phyloP scores from a whole-genome alignment of 495 filamentous ascomycete genomes.

The Mytilinidion resinicola region DNA sequence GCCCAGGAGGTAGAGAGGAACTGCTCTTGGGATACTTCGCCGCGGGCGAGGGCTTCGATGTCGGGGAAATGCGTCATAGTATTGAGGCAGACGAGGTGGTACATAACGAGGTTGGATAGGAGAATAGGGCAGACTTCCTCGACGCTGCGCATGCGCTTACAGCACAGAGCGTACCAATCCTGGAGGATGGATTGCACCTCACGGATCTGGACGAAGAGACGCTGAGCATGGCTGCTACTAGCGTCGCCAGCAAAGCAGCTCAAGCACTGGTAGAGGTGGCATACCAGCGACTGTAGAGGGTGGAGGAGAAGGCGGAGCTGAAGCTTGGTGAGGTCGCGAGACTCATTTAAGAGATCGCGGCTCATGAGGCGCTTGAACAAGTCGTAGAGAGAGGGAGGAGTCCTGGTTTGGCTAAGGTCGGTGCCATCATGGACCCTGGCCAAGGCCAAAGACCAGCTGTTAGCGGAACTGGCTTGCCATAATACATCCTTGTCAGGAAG shows the following conservation, averaged over 20 bases:
- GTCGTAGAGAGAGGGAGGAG: constrained; percentile 14
- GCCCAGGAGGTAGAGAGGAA: constrained; percentile 11
- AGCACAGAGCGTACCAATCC: constrained; percentile 17
- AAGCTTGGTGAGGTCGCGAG: constrained; percentile 39
- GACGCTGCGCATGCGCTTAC: constrained; percentile 3
- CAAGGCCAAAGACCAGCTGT: constrained; percentile 5
- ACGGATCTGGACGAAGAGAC: constrained; percentile 40
- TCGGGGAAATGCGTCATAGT: constrained; percentile 16
- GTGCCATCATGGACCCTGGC: constrained; percentile 3
- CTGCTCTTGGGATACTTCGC: constrained; percentile 10
- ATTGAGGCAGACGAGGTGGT: constrained; percentile 22
- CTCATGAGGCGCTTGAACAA: constrained; percentile 40
- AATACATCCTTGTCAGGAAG: constrained; percentile 15
- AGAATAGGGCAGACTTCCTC: constrained; percentile 5
- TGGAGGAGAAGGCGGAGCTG: constrained; percentile 48
- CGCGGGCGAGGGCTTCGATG: constrained; percentile 14
- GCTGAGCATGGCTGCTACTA: constrained; percentile 32
- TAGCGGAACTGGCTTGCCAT: constrained; percentile 11
- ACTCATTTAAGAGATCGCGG: constrained; percentile 37
- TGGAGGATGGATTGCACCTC: constrained; percentile 10
- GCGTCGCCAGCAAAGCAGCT: constrained; percentile 40
- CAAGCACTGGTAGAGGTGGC: constrained; percentile 44
- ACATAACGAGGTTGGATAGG: constrained; percentile 17
- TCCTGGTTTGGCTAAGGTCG: constrained; percentile 2
- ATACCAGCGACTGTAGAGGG: constrained; percentile 46